phyloP scores from a whole-genome alignment of 202 grass and related monocot genomes.

The Dendrocalamus latiflorus region DNA sequence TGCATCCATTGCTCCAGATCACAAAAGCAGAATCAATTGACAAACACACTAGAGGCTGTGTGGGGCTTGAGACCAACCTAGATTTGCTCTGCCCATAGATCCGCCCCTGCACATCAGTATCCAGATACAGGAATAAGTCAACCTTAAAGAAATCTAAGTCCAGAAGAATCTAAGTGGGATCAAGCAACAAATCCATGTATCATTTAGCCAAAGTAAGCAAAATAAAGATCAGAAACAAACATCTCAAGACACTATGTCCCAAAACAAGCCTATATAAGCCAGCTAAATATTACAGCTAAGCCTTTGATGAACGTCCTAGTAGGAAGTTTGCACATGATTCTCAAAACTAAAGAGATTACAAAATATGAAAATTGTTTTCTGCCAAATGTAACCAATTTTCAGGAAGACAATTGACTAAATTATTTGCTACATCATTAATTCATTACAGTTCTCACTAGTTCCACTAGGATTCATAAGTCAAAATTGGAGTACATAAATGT shows the following conservation, averaged over 20 bases:
- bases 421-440: neutral
- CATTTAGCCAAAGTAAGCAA: neutral
- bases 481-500: neutral
- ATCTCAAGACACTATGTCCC: neutral
- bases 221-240: neutral
- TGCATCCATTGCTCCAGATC: neutral
- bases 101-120: neutral
- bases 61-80: neutral
- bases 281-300: neutral
- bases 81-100: neutral
- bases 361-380: neutral
- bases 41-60: neutral
- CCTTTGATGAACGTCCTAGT: neutral
- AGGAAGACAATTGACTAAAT: neutral
- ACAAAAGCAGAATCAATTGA: neutral
- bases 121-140: neutral
- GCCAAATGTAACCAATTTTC: neutral
- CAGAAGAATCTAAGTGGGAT: neutral
- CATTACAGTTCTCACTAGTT: neutral
- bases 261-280: neutral
- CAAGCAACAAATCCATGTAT: neutral
- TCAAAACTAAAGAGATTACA: neutral
- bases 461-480: neutral
- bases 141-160: neutral
- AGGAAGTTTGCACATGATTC: neutral